Evolutionary conservation across 73 alveolate species (phyloP), one percentile per base, ranked within the genome.

Genomic region (Durusdinium trenchii): DNA sequence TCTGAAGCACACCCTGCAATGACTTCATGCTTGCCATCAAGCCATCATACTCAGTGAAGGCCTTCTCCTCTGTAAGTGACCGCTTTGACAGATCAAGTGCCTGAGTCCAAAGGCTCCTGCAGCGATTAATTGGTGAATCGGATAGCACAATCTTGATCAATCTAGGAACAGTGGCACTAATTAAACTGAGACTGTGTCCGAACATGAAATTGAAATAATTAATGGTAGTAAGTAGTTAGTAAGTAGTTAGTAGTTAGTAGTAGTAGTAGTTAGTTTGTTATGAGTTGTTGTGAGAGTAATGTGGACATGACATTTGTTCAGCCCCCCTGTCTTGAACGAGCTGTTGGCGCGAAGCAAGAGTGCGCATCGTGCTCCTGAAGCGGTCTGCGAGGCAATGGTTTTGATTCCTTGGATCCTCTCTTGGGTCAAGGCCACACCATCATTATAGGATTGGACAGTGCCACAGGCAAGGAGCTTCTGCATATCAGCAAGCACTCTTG

Each of bases 391-490:
- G 6, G 84, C 48, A n/a, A 71, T 38, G 52, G 38, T n/a, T 51
- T 71, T 71, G 52, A n/a, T n/a, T 5, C 51, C 52, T 36, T 6
- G 28, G 28, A 71, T 28, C 35, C 26, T 6, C 26, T 71, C 84
- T 14, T 32, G 12, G 32, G 84, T 20, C 26, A 71, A n/a, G 84
- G n/a, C n/a, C n/a, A n/a, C n/a, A n/a, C n/a, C n/a, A n/a, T n/a
- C n/a, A n/a, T n/a, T n/a, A n/a, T n/a, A n/a, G n/a, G n/a, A n/a
- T n/a, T n/a, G n/a, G n/a, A n/a, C n/a, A n/a, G n/a, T n/a, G n/a
- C n/a, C n/a, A n/a, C 84, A 71, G 28, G 38, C 84, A 47, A 71
- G 38, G 51, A 71, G 38, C 84, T 71, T 71, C 84, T 71, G 84
- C 48, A 71, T n/a, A 51, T 71, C 84, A 6, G 38, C 18, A 18